phyloP scores from a whole-genome alignment of 176 grass and related monocot species.

The Oryza nivara region DNA sequence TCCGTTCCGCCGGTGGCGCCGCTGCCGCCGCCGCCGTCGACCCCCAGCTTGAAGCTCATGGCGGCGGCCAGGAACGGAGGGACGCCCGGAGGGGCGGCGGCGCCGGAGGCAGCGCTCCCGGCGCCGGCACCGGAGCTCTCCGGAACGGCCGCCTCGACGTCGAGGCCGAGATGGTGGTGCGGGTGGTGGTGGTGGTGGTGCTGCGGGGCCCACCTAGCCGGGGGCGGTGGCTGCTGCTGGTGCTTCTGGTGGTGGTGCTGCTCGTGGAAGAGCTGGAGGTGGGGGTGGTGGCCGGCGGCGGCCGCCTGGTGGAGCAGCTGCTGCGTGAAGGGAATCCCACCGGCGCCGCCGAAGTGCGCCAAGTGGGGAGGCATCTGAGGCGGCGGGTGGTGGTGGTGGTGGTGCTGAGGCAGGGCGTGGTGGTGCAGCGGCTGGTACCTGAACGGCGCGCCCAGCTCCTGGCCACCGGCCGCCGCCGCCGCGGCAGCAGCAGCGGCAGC shows the following conservation, averaged over 20 bases:
- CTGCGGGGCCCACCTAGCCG: conserved; percentile 37
- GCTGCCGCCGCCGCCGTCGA: conserved; percentile 66
- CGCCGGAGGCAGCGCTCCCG: conserved; percentile 21
- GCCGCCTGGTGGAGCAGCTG: conserved; percentile 72
- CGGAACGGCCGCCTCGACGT: conserved; percentile 67
- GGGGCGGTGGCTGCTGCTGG: neutral
- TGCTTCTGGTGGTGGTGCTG: conserved; percentile 55
- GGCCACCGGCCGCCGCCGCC: neutral
- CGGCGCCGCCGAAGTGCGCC: conserved; percentile 52
- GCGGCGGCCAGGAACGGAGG: conserved; percentile 68
- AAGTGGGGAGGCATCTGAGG: conserved; percentile 53
- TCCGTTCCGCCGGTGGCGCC: conserved; percentile 66
- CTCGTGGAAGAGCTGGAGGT: conserved; percentile 69
- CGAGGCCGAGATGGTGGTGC: conserved; percentile 74
- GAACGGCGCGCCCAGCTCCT: conserved; percentile 47
- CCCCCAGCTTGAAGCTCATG: conserved; percentile 85
- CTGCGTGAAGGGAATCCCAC: conserved; percentile 72
- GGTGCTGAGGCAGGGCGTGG: conserved; percentile 56
- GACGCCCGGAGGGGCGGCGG: conserved; percentile 30
- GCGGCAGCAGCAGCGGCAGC: neutral
- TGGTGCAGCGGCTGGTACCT: conserved; percentile 59
- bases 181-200: conserved; percentile 23
- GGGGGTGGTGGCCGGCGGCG: conserved; percentile 46
- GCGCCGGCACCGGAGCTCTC: conserved; percentile 41
- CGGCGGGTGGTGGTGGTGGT: conserved; percentile 44